phyloP scores from a whole-genome alignment of 176 grass and related monocot species.

The Phragmites australis region DNA sequence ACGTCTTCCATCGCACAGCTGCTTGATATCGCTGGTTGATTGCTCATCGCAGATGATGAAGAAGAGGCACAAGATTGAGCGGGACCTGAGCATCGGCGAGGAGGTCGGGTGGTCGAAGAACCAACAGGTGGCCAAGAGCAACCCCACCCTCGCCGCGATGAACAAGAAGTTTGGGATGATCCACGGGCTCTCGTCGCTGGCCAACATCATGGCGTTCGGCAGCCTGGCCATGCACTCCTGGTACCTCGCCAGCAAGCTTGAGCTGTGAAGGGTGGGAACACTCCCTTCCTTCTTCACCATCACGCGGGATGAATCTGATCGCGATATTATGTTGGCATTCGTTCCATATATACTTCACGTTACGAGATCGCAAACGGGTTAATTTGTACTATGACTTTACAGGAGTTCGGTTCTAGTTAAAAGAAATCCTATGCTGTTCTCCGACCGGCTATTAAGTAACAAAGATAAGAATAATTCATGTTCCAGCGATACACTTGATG shows the following conservation, averaged over 20 bases:
- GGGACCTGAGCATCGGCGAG: constrained; percentile 79
- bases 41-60: constrained; percentile 82
- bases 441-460: neutral
- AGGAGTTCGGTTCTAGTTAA: neutral
- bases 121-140: constrained; percentile 74
- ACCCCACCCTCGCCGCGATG: constrained; percentile 67
- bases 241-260: constrained; percentile 85
- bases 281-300: neutral
- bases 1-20: neutral
- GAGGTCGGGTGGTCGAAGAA: constrained; percentile 96
- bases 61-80: constrained; percentile 94
- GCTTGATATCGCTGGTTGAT: constrained; percentile 9
- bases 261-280: constrained; percentile 48
- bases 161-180: constrained; percentile 99
- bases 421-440: neutral
- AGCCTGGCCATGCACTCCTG: constrained; percentile 96
- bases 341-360: neutral
- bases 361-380: neutral
- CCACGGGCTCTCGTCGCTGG: constrained; percentile 84
- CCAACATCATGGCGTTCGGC: constrained; percentile 92
- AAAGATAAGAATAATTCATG: neutral
- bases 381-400: neutral
- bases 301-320: neutral
- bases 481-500: too few species aligned
- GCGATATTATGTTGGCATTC: neutral